phyloP scores from a whole-genome alignment of 1,284 basidiomycete species.

The Marasmius oreades region DNA sequence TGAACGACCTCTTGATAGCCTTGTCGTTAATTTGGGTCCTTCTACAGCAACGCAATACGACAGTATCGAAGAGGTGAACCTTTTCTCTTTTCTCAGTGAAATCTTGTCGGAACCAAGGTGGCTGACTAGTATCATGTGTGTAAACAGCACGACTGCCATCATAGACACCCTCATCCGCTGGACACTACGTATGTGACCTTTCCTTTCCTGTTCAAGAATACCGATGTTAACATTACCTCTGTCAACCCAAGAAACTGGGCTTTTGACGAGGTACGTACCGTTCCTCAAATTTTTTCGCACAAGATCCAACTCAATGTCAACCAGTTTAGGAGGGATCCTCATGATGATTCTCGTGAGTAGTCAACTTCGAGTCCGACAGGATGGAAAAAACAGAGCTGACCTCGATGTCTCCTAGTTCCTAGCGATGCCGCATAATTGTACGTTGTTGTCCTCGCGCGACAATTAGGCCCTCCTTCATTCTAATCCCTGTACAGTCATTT shows the following conservation, averaged over 20 bases:
- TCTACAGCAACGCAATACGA: not conserved
- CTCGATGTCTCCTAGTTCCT: not conserved
- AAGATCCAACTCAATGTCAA: not conserved
- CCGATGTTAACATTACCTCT: too few species aligned
- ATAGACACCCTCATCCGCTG: not conserved
- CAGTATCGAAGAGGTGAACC: not conserved
- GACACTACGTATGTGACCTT: not conserved
- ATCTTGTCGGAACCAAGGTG: too few species aligned
- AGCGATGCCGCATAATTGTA: not conserved
- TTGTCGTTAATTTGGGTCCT: too few species aligned
- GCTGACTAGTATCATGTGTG: not conserved
- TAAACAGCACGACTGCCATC: not conserved
- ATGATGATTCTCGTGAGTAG: not conserved
- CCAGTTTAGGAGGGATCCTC: not conserved
- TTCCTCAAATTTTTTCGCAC: too few species aligned
- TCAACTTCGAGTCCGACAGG: not conserved
- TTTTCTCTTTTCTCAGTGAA: not conserved
- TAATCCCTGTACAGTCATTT: not conserved
- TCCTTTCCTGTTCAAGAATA: too few species aligned
- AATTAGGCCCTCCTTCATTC: conserved; percentile 19
- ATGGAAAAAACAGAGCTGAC: not conserved
- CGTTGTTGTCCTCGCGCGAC: not conserved
- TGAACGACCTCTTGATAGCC: not conserved
- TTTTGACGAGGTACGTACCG: not conserved
- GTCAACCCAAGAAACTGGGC: not conserved